phyloP scores from a whole-genome alignment of 805 yeast species.

The Ogataea paraovalis region DNA sequence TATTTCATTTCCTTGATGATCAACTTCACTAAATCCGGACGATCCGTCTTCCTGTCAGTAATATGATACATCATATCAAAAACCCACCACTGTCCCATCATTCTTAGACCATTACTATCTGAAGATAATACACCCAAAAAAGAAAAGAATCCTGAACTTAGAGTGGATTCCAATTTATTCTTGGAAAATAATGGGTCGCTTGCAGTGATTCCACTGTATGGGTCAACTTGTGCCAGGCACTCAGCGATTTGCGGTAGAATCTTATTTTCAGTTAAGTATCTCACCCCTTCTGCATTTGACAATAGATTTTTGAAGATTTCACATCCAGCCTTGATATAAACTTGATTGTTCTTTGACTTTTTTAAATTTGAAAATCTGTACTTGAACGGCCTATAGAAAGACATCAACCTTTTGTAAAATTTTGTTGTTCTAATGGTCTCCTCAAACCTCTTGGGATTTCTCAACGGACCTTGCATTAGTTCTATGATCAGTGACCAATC shows the following conservation, averaged over 20 bases:
- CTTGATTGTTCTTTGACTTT: conserved; percentile 45
- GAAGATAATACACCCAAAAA: conserved; percentile 71
- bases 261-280: conserved; percentile 66
- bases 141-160: conserved; percentile 72
- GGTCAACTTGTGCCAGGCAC: conserved; percentile 80
- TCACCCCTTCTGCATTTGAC: conserved; percentile 59
- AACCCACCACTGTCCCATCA: conserved; percentile 79
- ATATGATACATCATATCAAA: conserved; percentile 77
- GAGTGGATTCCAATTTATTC: conserved; percentile 54
- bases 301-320: conserved; percentile 65
- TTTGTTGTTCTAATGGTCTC: conserved; percentile 78
- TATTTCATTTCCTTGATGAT: conserved; percentile 63
- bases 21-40: conserved; percentile 54
- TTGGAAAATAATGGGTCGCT: conserved; percentile 70
- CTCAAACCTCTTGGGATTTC: conserved; percentile 66
- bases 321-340: conserved; percentile 70
- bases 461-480: conserved; percentile 80
- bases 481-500: conserved; percentile 74
- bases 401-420: conserved; percentile 75
- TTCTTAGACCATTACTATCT: conserved; percentile 55
- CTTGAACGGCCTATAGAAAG: conserved; percentile 90
- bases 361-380: conserved; percentile 63
- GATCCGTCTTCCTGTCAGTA: conserved; percentile 45
- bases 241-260: conserved; percentile 86
- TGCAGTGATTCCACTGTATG: conserved; percentile 68